These are phyloP conservation scores for Ceratobasidium sp. DNA, from an alignment of 1,284 basidiomycete species.

Conservation along the genomic window DNA sequence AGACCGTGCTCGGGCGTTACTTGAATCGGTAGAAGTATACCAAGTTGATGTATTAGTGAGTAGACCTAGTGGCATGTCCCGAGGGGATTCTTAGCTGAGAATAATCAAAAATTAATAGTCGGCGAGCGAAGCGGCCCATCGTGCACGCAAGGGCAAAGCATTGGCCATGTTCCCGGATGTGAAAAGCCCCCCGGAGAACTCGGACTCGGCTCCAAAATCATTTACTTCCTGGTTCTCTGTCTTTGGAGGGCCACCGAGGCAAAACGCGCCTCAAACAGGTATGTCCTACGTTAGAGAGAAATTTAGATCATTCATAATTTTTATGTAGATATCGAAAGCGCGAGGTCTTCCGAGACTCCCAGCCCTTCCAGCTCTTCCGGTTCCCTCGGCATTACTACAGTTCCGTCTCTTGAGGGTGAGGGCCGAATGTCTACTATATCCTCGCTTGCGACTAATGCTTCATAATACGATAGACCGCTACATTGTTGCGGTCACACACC, in stretches of 20 bases:
- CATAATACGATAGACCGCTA: neutral
- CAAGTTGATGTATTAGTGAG: conserved; percentile 5
- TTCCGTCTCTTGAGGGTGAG: neutral
- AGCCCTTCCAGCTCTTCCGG: neutral
- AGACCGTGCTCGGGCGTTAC: conserved; percentile 2
- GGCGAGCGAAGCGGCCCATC: neutral
- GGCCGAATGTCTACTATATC: neutral
- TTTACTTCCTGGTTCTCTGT: conserved; percentile 39
- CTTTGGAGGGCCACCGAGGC: conserved; percentile 15
- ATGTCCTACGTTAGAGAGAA: neutral
- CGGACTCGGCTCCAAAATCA: neutral
- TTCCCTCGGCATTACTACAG: neutral
- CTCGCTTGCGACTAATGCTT: neutral
- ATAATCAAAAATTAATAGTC: neutral
- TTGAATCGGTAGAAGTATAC: conserved; percentile 6
- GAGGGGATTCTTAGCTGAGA: neutral
- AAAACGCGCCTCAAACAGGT: neutral
- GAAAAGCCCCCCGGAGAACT: neutral
- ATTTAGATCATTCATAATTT: neutral
- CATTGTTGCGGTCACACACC: too few relatives aligned
- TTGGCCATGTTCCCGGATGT: conserved; percentile 10
- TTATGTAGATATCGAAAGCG: conserved; percentile 11
- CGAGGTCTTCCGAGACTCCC: neutral
- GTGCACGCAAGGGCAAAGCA: neutral
- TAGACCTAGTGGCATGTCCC: neutral